Evolutionary conservation across 352 stramenopile species (phyloP).

Genomic region (Blastocystis sp.): DNA sequence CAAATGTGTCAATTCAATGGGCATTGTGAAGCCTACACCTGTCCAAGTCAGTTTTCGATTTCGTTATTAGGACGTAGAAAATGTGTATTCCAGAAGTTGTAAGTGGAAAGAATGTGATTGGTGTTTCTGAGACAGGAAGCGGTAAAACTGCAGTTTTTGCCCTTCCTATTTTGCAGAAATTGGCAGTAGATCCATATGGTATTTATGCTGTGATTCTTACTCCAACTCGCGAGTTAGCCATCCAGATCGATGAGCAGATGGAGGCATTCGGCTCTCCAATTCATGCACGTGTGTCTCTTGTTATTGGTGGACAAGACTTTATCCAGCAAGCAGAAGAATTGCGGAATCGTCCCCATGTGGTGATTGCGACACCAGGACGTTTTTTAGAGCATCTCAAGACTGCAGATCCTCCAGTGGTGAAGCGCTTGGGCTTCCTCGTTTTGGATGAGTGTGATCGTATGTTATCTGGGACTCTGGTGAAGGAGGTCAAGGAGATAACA

Average conservation of each 20-base stretch:
- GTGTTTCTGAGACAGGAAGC: conserved; percentile 83
- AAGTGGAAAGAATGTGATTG: conserved; percentile 80
- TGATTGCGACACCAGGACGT: conserved; percentile 88
- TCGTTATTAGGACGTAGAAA: not conserved
- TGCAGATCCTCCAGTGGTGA: conserved; percentile 78
- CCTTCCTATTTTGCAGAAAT: conserved; percentile 87
- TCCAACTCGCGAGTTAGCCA: conserved; percentile 89
- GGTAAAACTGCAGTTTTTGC: conserved; percentile 96
- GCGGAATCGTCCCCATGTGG: conserved; percentile 83
- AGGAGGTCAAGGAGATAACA: conserved; percentile 79
- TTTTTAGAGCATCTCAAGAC: conserved; percentile 71
- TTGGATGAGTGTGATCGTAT: conserved; percentile 94
- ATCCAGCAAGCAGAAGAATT: conserved; percentile 82
- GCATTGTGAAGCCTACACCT: conserved; percentile 76
- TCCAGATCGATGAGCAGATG: conserved; percentile 95
- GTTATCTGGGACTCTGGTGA: conserved; percentile 76
- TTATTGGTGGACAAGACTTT: conserved; percentile 90
- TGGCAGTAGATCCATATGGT: conserved; percentile 71
- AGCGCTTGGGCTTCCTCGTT: conserved; percentile 84
- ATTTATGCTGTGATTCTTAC: conserved; percentile 90
- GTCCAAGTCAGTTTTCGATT: conserved; percentile 69
- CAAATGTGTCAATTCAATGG: conserved; percentile 75
- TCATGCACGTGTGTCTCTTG: conserved; percentile 77
- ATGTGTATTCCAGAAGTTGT: conserved; percentile 82
- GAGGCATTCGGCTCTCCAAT: conserved; percentile 82